phyloP scores from a whole-genome alignment of 2,329 filamentous ascomycete species.

The Epichloe sibirici region DNA sequence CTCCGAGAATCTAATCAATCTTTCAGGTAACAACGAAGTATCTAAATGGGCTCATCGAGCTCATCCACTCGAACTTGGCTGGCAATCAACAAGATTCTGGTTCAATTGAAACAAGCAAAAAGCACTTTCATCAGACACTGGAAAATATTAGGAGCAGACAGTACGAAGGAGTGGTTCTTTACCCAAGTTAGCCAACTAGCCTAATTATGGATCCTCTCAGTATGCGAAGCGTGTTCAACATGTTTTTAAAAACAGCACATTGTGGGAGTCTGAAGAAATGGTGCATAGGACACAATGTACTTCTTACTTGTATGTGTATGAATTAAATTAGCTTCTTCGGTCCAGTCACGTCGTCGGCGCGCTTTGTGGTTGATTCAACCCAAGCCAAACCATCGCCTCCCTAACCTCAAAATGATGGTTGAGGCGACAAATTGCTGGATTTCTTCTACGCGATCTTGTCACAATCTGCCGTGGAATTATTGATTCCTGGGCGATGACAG shows the following conservation, averaged over 20 bases:
- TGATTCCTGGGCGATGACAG: too few relatives aligned
- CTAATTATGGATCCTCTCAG: not conserved
- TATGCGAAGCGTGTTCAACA: conserved; percentile 1
- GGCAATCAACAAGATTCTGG: conserved; percentile 73
- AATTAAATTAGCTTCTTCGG: not conserved
- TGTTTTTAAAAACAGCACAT: not conserved
- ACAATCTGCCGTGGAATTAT: too few relatives aligned
- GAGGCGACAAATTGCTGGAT: too few relatives aligned
- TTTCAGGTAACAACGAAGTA: conserved; percentile 80
- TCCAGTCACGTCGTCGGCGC: not conserved
- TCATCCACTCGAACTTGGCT: conserved; percentile 91
- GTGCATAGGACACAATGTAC: conserved; percentile 5
- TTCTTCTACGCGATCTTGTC: too few relatives aligned
- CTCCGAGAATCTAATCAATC: conserved; percentile 7
- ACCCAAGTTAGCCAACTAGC: conserved; percentile 30
- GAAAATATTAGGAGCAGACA: conserved; percentile 87
- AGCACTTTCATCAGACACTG: conserved; percentile 88
- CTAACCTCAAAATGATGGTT: too few relatives aligned
- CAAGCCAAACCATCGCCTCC: not conserved
- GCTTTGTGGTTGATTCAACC: not conserved
- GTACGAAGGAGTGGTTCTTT: conserved; percentile 81
- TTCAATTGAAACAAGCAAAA: conserved; percentile 76
- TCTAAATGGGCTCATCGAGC: conserved; percentile 91
- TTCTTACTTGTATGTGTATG: conserved; percentile 4
- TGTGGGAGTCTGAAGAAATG: conserved; percentile 2